phyloP scores from a whole-genome alignment of 345 rosid species.

The Lepidium sativum region DNA sequence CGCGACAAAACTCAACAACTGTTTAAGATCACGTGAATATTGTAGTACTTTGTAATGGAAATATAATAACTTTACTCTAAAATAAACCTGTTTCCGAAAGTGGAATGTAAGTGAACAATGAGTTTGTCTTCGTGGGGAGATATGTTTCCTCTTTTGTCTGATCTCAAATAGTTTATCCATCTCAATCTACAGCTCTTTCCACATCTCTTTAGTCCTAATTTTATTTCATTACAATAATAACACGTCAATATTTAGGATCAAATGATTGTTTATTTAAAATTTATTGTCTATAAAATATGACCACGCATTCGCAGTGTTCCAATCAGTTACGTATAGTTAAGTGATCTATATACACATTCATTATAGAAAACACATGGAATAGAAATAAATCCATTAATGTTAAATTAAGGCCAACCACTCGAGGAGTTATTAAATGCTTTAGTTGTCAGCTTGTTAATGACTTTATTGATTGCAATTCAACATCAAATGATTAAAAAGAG shows the following conservation, averaged over 20 bases:
- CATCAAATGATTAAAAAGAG: too few species aligned
- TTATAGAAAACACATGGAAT: not conserved
- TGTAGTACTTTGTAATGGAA: not conserved
- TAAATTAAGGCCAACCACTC: not conserved
- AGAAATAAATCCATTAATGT: not conserved
- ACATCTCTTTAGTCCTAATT: constrained; percentile 32
- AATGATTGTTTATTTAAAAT: too few species aligned
- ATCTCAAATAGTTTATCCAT: constrained; percentile 49
- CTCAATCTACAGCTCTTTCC: constrained; percentile 55
- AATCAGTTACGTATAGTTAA: too few species aligned
- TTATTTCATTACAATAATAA: too few species aligned
- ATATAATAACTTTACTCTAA: too few species aligned
- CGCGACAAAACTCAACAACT: not conserved
- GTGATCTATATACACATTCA: too few species aligned
- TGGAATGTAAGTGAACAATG: constrained; percentile 41
- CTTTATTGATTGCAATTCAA: too few species aligned
- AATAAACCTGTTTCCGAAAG: constrained; percentile 35
- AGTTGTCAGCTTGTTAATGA: not conserved
- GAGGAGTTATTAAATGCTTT: not conserved
- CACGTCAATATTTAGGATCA: too few species aligned
- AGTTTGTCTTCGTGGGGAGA: constrained; percentile 42
- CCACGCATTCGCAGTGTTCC: too few species aligned
- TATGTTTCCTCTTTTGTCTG: constrained; percentile 49
- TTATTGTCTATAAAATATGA: too few species aligned
- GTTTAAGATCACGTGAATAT: not conserved